Percentiles rank a stretch among this genome's conserved stretches.
Conservation (phyloP, 208 protist species). For the Leishmania gerbilli region DNA sequence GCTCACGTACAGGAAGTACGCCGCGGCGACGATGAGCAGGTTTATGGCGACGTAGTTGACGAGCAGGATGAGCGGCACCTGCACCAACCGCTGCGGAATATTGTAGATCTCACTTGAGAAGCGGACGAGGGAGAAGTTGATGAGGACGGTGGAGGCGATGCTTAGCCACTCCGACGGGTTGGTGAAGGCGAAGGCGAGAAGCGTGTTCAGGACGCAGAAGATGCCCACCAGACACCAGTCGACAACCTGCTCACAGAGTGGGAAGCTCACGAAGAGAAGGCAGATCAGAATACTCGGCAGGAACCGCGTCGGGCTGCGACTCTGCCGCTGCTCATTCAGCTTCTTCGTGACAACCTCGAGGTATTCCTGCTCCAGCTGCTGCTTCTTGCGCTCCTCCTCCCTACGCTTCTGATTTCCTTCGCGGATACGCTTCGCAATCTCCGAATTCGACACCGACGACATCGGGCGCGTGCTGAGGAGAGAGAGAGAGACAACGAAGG, state of each 20-base stretch:
- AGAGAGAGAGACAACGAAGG: background rate
- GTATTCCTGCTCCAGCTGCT: constrained; percentile 63
- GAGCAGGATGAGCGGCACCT: constrained; percentile 28
- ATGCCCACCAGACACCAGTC: constrained; percentile 74
- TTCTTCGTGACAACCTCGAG: constrained; percentile 45
- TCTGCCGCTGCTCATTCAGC: constrained; percentile 15
- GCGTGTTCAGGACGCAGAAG: constrained; percentile 55
- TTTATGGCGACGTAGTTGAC: constrained; percentile 46
- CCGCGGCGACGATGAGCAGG: constrained; percentile 18
- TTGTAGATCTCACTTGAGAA: constrained; percentile 59
- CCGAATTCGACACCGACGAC: constrained; percentile 21
- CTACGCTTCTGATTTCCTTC: constrained; percentile 56
- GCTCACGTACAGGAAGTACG: constrained; percentile 69
- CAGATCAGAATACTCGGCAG: constrained; percentile 76
- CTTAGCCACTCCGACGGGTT: constrained; percentile 67
- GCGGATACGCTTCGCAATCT: constrained; percentile 66
- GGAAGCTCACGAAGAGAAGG: constrained; percentile 82
- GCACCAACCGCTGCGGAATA: constrained; percentile 42
- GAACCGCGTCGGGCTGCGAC: constrained; percentile 31
- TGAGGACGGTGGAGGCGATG: constrained; percentile 40
- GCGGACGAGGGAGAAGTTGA: constrained; percentile 64
- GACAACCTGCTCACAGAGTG: constrained; percentile 69
- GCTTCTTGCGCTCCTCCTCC: constrained; percentile 60
- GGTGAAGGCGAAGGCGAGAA: constrained; percentile 42
- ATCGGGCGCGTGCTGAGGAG: background rate